Percentiles rank a stretch among this genome's conserved stretches.
Conservation (phyloP, 169 alveolate species). For the Plasmodium malariae region DNA sequence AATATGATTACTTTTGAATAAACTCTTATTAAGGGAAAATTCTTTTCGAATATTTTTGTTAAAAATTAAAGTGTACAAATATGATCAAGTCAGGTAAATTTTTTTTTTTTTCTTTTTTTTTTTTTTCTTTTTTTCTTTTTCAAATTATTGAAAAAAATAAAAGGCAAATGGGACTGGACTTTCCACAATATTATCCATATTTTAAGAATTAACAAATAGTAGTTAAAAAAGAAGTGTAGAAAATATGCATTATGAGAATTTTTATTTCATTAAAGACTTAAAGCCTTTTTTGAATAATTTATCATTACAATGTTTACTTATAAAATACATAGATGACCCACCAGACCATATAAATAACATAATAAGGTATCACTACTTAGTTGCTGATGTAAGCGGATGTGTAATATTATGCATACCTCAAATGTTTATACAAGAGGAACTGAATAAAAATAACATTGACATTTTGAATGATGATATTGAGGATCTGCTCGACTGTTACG, state of each 20-base stretch:
- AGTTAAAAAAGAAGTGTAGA: neutral
- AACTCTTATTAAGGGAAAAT: no score
- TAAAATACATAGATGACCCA: slow-evolving; percentile 84
- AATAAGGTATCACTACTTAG: slow-evolving; percentile 80
- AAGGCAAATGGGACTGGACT: no score
- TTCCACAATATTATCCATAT: no score
- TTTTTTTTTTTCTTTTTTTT: no score
- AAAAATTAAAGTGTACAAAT: no score
- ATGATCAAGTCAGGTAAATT: no score
- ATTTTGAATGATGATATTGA: slow-evolving; percentile 36
- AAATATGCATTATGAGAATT: slow-evolving; percentile 40
- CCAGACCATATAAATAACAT: slow-evolving; percentile 84
- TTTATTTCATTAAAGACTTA: slow-evolving; percentile 68
- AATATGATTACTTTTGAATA: no score
- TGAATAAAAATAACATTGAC: slow-evolving; percentile 41
- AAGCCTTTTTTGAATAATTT: slow-evolving; percentile 81
- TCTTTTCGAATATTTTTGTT: no score
- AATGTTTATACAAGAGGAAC: slow-evolving; percentile 79
- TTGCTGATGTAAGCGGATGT: slow-evolving; percentile 83
- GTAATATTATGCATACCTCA: slow-evolving; percentile 84
- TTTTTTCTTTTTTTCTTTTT: neutral
- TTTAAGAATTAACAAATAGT: neutral
- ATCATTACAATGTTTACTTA: slow-evolving; percentile 80
- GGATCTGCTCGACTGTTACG: slow-evolving; percentile 77
- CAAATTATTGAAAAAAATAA: no score